Conservation (phyloP, 139 green algal species). For the Coccomyxa sp. region DNA sequence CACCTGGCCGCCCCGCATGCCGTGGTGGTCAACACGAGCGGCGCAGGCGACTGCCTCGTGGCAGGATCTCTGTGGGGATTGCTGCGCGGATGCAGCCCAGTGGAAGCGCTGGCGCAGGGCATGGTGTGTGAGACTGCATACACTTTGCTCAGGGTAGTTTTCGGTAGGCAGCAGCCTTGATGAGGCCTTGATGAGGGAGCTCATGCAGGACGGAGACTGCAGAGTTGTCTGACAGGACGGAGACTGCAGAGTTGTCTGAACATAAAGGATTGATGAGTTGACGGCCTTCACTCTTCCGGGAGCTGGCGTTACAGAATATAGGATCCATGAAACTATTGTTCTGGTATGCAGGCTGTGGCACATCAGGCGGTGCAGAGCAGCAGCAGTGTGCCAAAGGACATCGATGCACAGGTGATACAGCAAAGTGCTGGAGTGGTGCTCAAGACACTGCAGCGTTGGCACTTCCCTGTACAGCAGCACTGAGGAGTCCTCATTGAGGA, state of each 20-base stretch:
- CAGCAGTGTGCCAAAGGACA: background rate
- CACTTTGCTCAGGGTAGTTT: too few relatives aligned
- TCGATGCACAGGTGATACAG: too few relatives aligned
- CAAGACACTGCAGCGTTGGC: too few relatives aligned
- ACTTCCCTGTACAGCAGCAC: too few relatives aligned
- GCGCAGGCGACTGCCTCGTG: slow-evolving; percentile 51
- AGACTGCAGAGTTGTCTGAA: background rate
- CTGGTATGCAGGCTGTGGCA: background rate
- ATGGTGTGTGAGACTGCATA: background rate
- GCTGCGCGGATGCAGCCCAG: slow-evolving; percentile 8
- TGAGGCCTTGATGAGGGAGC: too few relatives aligned
- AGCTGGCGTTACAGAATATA: background rate
- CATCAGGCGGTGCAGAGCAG: background rate
- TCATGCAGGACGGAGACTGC: background rate
- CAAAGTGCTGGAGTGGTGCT: too few relatives aligned
- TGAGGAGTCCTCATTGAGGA: too few relatives aligned
- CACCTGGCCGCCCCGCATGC: slow-evolving; percentile 31
- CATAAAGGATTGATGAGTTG: background rate
- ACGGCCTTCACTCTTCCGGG: background rate
- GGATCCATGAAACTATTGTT: background rate
- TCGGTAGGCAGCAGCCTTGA: too few relatives aligned
- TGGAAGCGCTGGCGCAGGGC: slow-evolving; percentile 26
- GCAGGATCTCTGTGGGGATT: slow-evolving; percentile 36
- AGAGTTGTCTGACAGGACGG: background rate
- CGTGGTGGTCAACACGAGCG: slow-evolving; percentile 49